Conservation (phyloP, 2,329 filamentous ascomycete species). For the Paraphaeosphaeria minitans region DNA sequence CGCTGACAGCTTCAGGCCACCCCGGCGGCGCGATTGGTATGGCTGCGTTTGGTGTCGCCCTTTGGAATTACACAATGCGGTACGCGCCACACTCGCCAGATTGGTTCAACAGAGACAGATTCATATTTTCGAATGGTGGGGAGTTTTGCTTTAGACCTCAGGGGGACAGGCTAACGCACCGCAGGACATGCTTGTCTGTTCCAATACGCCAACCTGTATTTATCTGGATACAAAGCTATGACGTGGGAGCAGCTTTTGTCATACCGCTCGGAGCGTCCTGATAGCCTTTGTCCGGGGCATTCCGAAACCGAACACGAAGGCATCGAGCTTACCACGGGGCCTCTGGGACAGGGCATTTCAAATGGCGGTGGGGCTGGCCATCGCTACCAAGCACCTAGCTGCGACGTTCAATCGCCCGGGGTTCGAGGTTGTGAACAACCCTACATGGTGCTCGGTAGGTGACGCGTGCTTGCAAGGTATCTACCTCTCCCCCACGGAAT, state of each 20-base stretch:
- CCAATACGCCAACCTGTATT: slow-evolving; percentile 58
- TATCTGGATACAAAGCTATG: slow-evolving; percentile 59
- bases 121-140: slow-evolving; percentile 62
- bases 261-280: slow-evolving; percentile 54
- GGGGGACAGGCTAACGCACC: background rate
- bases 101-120: slow-evolving; percentile 64
- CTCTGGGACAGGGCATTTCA: slow-evolving; percentile 62
- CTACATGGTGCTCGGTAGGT: slow-evolving; percentile 62
- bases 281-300: slow-evolving; percentile 58
- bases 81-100: slow-evolving; percentile 58
- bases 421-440: slow-evolving; percentile 56
- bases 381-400: slow-evolving; percentile 61
- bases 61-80: slow-evolving; percentile 65
- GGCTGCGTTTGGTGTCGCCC: slow-evolving; percentile 62
- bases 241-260: slow-evolving; percentile 61
- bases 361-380: slow-evolving; percentile 64
- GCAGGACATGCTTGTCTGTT: slow-evolving; percentile 58
- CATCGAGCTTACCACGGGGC: slow-evolving; percentile 63
- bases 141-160: background rate
- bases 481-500: background rate
- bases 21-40: slow-evolving; percentile 60
- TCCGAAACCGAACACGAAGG: slow-evolving; percentile 63
- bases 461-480: slow-evolving; percentile 58
- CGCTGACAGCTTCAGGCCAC: slow-evolving; percentile 7
- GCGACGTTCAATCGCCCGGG: slow-evolving; percentile 58